Evolutionary conservation across 225 moss, liverwort and hornwort genomes (phyloP), one percentile per base, ranked within the genome.

Genomic region (Takakia lepidozioides): DNA sequence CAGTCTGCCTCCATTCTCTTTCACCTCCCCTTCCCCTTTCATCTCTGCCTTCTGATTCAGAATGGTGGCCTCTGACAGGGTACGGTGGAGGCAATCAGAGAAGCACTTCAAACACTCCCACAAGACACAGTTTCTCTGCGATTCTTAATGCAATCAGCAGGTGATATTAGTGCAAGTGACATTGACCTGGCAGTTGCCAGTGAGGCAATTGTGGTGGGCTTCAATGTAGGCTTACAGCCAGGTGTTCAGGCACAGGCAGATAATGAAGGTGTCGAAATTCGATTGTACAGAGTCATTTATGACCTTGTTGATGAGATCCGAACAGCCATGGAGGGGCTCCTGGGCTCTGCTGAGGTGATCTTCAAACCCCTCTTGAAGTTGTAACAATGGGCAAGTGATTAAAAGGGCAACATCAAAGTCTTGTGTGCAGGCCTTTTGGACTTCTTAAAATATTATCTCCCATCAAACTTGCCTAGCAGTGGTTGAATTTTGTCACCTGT

Each of bases 121-220:
- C 95, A 98, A 72, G 87, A 90, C 53, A 98, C 95, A 17, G 95
- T 98, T 55, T 84, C 84, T 24, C 68, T 98, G 46, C 90, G 95
- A 20, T 85, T 98, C 54, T 55, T 98, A 55, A 61, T 90, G 84
- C 90, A 91, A 65, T 61, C 90, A 5, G 76, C 84, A 15, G 95
- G 95, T 58, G 95, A 87, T 55, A 82, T 98, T 35, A 87, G 69
- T 70, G 80, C 73, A 27, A 98, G 95, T 69, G 95, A 98, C 66
- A 70, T 98, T 42, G 95, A 98, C 61, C 78, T 98, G 46, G 95
- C 95, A 30, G 64, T 75, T 48, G 83, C 91, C 26, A 98, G 95
- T 69, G 64, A 79, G 37, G 95, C 87, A 10, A 36, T 98, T 55
- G 87, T 98, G 17, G 72, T 87, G 36, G 95, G 87, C 29, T 98